phyloP scores from a whole-genome alignment of 2,329 filamentous ascomycete genomes.

The Penicillium sp. region DNA sequence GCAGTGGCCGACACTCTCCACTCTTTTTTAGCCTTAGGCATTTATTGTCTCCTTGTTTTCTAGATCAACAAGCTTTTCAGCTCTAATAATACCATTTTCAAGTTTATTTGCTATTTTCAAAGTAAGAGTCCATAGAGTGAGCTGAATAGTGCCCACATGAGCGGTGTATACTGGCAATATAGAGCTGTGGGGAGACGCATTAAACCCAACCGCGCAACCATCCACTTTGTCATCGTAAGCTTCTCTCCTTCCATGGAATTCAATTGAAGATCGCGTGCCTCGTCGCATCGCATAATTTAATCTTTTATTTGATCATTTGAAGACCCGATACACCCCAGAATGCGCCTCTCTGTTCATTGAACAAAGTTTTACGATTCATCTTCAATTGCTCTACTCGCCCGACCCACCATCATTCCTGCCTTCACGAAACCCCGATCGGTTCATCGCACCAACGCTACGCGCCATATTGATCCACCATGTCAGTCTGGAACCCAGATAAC shows the following conservation, averaged over 20 bases:
- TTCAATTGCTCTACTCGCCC: neutral
- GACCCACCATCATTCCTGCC: neutral
- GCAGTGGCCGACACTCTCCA: constrained; percentile 14
- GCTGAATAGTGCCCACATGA: neutral
- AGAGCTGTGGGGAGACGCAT: constrained; percentile 13
- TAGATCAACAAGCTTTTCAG: neutral
- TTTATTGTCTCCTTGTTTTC: constrained; percentile 1
- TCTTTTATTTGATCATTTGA: neutral
- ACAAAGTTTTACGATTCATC: neutral
- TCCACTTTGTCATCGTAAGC: constrained; percentile 7
- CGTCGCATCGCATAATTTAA: neutral
- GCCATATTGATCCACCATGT: constrained; percentile 34
- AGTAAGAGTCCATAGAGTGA: neutral
- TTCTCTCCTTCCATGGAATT: neutral
- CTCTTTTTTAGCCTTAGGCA: constrained; percentile 14
- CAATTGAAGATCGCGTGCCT: neutral
- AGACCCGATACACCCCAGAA: neutral
- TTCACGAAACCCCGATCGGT: neutral
- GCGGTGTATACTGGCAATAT: neutral
- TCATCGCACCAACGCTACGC: neutral
- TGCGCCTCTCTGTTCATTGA: neutral
- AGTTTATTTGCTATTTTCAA: neutral
- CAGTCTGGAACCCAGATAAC: constrained; percentile 93
- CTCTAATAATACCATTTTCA: neutral
- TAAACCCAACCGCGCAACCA: constrained; percentile 14